Percentiles rank a stretch among this genome's conserved stretches.
Conservation (phyloP, 257 asterid species). For the Striga asiatica region DNA sequence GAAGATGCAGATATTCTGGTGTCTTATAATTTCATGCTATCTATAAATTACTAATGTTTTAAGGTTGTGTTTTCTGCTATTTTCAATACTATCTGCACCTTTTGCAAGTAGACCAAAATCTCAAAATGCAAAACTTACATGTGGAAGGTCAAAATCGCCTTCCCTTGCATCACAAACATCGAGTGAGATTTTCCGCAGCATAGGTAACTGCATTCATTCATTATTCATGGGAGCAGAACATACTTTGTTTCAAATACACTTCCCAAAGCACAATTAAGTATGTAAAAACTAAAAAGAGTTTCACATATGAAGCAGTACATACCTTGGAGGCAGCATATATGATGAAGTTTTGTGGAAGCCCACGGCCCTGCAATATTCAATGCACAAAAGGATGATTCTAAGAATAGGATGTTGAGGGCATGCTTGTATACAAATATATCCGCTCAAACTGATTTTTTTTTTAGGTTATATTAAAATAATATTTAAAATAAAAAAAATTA, state of each 20-base stretch:
- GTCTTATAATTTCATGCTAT: too few relatives aligned
- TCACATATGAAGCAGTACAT: conserved; percentile 3
- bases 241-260: neutral
- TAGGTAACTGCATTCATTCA: conserved; percentile 55
- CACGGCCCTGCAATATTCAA: conserved; percentile 49
- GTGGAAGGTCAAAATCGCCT: conserved; percentile 63
- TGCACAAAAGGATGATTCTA: neutral
- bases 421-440: too few relatives aligned
- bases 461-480: too few relatives aligned
- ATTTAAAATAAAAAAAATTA: too few relatives aligned
- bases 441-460: too few relatives aligned
- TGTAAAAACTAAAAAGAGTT: neutral
- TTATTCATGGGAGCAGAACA: conserved; percentile 7
- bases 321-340: conserved; percentile 50
- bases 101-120: too few relatives aligned
- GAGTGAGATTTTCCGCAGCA: conserved; percentile 75
- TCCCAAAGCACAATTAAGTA: neutral
- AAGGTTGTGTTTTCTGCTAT: too few relatives aligned
- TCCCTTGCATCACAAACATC: conserved; percentile 76
- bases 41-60: too few relatives aligned
- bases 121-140: conserved; percentile 34
- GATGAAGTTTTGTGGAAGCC: conserved; percentile 50
- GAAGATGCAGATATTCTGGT: too few relatives aligned
- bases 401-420: too few relatives aligned
- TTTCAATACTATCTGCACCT: too few relatives aligned